Conservation (phyloP, 108 stramenopile species). For the Nitzschia sp. region DNA sequence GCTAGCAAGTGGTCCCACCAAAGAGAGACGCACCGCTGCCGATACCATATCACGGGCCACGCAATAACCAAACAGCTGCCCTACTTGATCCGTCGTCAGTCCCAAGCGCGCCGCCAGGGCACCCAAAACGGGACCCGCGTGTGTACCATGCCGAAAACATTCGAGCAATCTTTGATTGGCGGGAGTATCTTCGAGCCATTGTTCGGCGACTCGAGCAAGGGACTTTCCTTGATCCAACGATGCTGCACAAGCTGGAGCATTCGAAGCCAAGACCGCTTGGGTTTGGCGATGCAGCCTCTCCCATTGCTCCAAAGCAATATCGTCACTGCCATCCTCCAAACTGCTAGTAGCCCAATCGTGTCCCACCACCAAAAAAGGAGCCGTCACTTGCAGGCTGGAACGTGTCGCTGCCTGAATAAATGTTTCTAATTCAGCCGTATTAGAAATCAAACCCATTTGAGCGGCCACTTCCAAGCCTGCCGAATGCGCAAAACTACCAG, state of each 20-base stretch:
- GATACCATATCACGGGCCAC: conserved; percentile 80
- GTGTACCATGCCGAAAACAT: conserved; percentile 26
- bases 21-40: conserved; percentile 78
- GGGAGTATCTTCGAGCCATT: conserved; percentile 33
- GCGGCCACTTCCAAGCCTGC: conserved; percentile 78
- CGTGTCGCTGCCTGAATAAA: conserved; percentile 67
- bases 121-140: conserved; percentile 68
- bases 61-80: conserved; percentile 69
- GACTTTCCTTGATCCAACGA: conserved; percentile 81
- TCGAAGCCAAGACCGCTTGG: conserved; percentile 55
- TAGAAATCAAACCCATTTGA: conserved; percentile 62
- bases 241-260: conserved; percentile 70
- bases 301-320: conserved; percentile 29
- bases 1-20: conserved; percentile 75
- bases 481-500: conserved; percentile 88
- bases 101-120: conserved; percentile 47
- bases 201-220: conserved; percentile 63
- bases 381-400: conserved; percentile 56
- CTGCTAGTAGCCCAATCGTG: conserved; percentile 19
- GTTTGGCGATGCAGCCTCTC: conserved; percentile 42
- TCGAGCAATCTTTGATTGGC: neutral
- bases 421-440: conserved; percentile 12
- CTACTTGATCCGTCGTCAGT: conserved; percentile 35
- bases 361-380: conserved; percentile 63
- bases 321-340: neutral